These are phyloP conservation scores for Casuarina glauca DNA, from an alignment of 306 rosid species.

Conservation along the genomic window DNA sequence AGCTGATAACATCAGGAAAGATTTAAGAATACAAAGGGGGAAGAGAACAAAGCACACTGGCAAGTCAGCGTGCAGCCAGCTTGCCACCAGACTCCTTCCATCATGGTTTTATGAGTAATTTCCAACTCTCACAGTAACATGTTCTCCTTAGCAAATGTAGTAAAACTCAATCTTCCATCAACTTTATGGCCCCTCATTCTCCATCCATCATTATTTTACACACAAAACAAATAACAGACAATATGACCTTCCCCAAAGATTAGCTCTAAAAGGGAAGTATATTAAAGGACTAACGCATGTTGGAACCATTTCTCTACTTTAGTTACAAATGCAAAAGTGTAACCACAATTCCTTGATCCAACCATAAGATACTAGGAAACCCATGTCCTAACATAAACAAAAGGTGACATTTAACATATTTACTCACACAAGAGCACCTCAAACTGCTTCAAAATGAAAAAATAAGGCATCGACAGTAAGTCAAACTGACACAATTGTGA, in stretches of 20 bases:
- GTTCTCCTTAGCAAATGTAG: neutral
- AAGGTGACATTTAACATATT: neutral
- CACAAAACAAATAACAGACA: neutral
- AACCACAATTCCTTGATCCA: neutral
- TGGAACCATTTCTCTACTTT: neutral
- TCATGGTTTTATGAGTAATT: neutral
- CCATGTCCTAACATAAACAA: neutral
- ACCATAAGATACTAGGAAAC: neutral
- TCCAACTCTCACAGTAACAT: neutral
- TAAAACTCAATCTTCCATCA: neutral
- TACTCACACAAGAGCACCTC: neutral
- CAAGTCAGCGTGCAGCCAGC: neutral
- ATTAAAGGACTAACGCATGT: neutral
- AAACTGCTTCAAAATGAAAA: neutral
- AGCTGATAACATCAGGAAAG: neutral
- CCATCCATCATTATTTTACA: neutral
- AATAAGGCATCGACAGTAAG: neutral
- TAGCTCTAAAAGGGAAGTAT: neutral
- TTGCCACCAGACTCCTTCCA: neutral
- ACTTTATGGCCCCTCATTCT: neutral
- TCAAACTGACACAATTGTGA: neutral
- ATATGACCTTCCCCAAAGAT: neutral
- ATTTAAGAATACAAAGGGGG: neutral
- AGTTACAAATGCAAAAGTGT: neutral
- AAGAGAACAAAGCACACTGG: too few species aligned